Base-by-base conservation (phyloP, 805 yeast genomes). In the Candida taoyuanica region DNA sequence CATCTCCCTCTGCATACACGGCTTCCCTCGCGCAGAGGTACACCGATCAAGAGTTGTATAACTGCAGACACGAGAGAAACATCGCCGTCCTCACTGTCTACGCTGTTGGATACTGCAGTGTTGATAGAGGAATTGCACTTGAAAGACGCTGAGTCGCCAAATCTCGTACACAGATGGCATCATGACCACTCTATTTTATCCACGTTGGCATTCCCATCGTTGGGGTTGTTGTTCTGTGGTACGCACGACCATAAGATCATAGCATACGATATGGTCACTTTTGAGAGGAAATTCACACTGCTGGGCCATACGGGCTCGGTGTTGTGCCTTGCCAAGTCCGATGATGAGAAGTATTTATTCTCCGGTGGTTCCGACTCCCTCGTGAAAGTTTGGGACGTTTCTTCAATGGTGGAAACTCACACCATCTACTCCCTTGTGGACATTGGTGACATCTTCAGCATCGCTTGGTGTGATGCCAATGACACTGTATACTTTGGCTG, bases 361-460 rank as follows among this genome's bases (percentile, higher is more conserved):
- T 77, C 93, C 26, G 96, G 93, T 3, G 91, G 95, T 2, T 79
- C 93, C 7, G 98, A 91, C 56, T 88, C 97, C 3, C 65, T 91
- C 33, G 81, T 91, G 23, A 85, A 87, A 55, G 78, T 87, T 2
- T 93, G 96, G 94, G 78, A 81, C 40, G 66, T 86, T 16, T 60
- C 70, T 2, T 58, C 43, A 9, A 52, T 71, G 42, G 50, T 56
- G 27, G 75, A 70, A 46, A 59, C 83, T 0, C 83, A 84, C 50
- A 83, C 95, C 0, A 76, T 89, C 7, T 91, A 91, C 58, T 82
- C 95, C 1, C 60, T 83, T 9, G 72, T 83, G 25, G 98, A 91
- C 63, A 82, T 91, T 36, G 98, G 98, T 35, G 98, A 91, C 59
- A 83, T 91, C 14, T 91, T 91, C 56, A 81, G 95, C 7, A 63